Base-by-base conservation (phyloP, 75 land plant species). In the Adiantum capillusveneris region DNA sequence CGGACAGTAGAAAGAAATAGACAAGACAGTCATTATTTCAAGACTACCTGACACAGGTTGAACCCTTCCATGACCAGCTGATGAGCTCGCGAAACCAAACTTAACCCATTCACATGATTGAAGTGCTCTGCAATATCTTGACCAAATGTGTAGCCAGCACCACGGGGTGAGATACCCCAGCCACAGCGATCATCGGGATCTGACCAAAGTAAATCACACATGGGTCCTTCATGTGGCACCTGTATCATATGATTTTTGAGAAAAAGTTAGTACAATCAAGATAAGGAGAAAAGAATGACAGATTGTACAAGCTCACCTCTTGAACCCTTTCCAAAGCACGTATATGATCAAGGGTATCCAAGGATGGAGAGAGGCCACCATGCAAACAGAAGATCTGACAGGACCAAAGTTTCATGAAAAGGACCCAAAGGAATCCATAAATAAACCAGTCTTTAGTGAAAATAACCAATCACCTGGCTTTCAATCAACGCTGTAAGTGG, bases 41-140 rank as follows among this genome's bases (percentile, higher is more conserved):
- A 41, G 41, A 12, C 31, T 45, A 87, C 91, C 88, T 87, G 91
- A 68, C 85, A 87, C 91, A 88, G 84, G 50, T 84, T 86, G 56
- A 60, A 86, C 24, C 96, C 96, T 59, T 90, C 90, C 96, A 90
- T 90, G 62, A 90, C 96, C 30, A 90, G 87, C 64, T 90, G 96
- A 55, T 90, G 96, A n/a, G 96, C 96, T 61, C 96, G 89, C 26
- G 96, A 81, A 28, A 90, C 85, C 43, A 90, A 75, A 61, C 71
- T 72, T 58, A 90, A 73, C 19, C 87, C 84, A 77, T 90, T 90
- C 21, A 84, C 84, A 56, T 86, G 90, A 62, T 90, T 90, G 64
- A 90, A 90, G 49, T 90, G 96, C 68, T 78, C 82, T 29, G 96
- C 87, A 52, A 90, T 83, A 53, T 90, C 96, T 71, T 86, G 90